Evolutionary conservation across 2,329 filamentous ascomycete genomes (phyloP), one percentile per base, ranked within the genome.

Genomic region (Daldinia sp.): DNA sequence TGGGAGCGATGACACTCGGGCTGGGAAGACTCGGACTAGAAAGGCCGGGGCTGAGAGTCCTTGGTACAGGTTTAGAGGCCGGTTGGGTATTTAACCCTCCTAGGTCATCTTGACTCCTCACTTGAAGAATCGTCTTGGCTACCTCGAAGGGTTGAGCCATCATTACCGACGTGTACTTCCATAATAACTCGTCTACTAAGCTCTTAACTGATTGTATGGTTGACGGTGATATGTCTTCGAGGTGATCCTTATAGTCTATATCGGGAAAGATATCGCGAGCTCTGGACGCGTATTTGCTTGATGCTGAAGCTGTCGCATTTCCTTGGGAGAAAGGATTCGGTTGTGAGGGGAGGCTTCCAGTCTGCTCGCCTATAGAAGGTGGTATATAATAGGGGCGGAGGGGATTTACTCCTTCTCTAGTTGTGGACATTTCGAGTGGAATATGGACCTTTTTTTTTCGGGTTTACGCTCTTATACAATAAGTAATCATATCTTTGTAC

Each of bases 141-240:
- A 98, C 94, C 84, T 98, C 96, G 79, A 99, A 98, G 13, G 96
- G 96, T 81, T 99, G 96, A 60, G 93, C 92, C 78, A 97, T 90
- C 76, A 98, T 81, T 26, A 97, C 90, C 65, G 91, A 93, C 13
- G 91, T 92, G 82, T 99, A 99, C 78, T 96, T 95, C 90, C 94
- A 97, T 79, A 97, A 79, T 72, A 96, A 88, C 79, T 94, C 91
- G 78, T 98, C 94, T 54, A 97, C 78, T 68, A 97, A 82, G 70
- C 91, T 90, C 78, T 92, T 93, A 48, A 91, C 84, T 71, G 92
- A 92, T 73, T 93, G 91, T 10, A 93, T 86, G 30, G 90, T 86
- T 0, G 92, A 93, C 0, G 92, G 92, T 30, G 92, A 93, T 23
- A 88, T 84, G 65, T 97, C 93, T 44, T 90, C 86, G 23, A 97